Evolutionary conservation across 1,284 basidiomycete genomes (phyloP).

Genomic region (Cutaneotrichosporon mucoides): DNA sequence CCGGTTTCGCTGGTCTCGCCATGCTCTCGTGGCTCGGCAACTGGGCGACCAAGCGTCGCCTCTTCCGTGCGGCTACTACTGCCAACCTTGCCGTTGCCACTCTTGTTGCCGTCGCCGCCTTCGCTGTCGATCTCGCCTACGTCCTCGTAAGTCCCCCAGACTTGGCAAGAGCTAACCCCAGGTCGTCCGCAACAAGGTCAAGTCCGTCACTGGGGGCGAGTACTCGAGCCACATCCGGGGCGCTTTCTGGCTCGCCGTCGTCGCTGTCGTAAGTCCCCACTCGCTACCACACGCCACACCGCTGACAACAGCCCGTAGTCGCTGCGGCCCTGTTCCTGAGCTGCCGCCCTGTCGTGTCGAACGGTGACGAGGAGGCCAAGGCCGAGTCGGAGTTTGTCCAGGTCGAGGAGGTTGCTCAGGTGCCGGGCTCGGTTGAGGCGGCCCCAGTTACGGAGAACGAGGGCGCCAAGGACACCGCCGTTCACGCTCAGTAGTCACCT

Average conservation of each 20-base stretch:
- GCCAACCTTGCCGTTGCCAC: not conserved
- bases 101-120: not conserved
- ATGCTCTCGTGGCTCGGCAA: slow-evolving; percentile 23
- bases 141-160: slow-evolving; percentile 26
- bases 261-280: slow-evolving; percentile 31
- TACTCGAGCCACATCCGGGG: slow-evolving; percentile 33
- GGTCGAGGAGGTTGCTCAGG: not conserved
- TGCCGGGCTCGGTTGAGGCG: too few species aligned
- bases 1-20: slow-evolving; percentile 30
- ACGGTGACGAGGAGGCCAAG: not conserved
- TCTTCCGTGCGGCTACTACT: slow-evolving; percentile 14
- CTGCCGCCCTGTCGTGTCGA: not conserved
- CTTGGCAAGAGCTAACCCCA: not conserved
- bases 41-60: slow-evolving; percentile 17
- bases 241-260: slow-evolving; percentile 40
- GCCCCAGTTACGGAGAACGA: too few species aligned
- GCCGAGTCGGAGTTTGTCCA: not conserved
- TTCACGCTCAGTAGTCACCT: too few species aligned
- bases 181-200: slow-evolving; percentile 30
- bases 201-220: slow-evolving; percentile 22
- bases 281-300: too few species aligned
- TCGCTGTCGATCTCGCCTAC: slow-evolving; percentile 26
- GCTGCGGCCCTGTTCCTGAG: not conserved
- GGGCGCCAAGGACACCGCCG: too few species aligned
- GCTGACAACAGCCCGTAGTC: not conserved